Evolutionary conservation across 2,329 filamentous ascomycete species (phyloP).

Genomic region (Thelonectria rubi): DNA sequence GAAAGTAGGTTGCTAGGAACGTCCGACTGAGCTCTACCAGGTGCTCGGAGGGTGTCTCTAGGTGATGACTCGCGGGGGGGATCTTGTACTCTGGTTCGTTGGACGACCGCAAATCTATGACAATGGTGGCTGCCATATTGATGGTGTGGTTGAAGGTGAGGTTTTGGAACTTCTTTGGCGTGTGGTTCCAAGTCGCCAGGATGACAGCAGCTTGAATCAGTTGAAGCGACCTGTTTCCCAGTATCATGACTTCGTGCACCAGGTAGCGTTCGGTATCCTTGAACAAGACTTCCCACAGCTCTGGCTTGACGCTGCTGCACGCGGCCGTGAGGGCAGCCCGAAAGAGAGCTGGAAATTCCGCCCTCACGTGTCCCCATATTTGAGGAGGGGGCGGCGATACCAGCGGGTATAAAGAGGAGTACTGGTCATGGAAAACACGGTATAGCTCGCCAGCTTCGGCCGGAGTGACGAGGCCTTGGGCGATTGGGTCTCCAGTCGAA

Average conservation of each 20-base stretch:
- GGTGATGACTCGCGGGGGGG: not conserved
- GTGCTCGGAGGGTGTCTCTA: not conserved
- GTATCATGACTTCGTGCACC: constrained; percentile 24
- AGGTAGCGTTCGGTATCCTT: constrained; percentile 26
- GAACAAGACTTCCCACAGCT: constrained; percentile 21
- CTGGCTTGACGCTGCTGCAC: constrained; percentile 16
- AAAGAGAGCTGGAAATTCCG: constrained; percentile 21
- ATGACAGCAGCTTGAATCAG: constrained; percentile 29
- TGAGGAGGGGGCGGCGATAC: constrained; percentile 11
- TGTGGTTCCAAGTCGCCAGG: constrained; percentile 29
- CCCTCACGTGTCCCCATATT: constrained; percentile 4
- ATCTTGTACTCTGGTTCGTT: constrained; percentile 26
- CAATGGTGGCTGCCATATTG: constrained; percentile 32
- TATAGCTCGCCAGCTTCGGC: constrained; percentile 12
- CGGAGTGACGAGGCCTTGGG: constrained; percentile 13
- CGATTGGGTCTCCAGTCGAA: constrained; percentile 11
- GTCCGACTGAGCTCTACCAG: constrained; percentile 14
- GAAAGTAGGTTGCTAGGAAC: constrained; percentile 20
- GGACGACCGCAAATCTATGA: constrained; percentile 27
- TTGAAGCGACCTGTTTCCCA: constrained; percentile 29
- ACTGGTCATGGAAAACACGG: constrained; percentile 17
- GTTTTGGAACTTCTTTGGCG: constrained; percentile 23
- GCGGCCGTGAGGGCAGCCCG: constrained; percentile 20
- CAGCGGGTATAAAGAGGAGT: constrained; percentile 18
- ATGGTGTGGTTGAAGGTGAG: constrained; percentile 31